Base-by-base conservation (phyloP, 257 asterid species). In the Solanum dulcamara region DNA sequence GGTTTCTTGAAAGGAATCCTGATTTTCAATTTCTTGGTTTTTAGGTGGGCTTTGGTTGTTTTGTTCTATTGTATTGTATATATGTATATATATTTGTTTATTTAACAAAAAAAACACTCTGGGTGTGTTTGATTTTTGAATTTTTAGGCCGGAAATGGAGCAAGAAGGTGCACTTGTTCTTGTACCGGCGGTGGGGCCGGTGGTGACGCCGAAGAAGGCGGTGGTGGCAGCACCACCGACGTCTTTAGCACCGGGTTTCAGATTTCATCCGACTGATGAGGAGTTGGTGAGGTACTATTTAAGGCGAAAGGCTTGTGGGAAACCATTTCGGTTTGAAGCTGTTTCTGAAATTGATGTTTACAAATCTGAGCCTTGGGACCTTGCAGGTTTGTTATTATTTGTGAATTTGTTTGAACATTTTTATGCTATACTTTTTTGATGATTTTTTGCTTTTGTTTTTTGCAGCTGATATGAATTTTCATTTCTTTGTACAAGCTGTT, bases 361-460 rank as follows among this genome's bases (percentile, higher is more conserved):
- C 92, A 96, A 96, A 96, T 96, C 99, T 85, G 99, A 96, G 89
- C 99, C 99, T 0, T 96, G 98, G 95, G 96, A 96, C 86, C 97
- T 96, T 85, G 93, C 95, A 84, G 92, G 99, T 95, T 83, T 84
- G 83, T 72, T 1, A 8, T 22, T 81, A 59, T 82, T 32, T 32
- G 74, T 51, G 22, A 53, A 11, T 84, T 7, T 70, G n/a, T 84
- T 7, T 67, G 5, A 85, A 44, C 37, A 10, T 33, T 48, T 35
- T 35, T 37, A 24, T 81, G 81, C 6, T 84, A 4, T 85, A 72
- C 51, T 85, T 81, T 88, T 81, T 18, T 53, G 28, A 46, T 83
- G 59, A n/a, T n/a, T n/a, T n/a, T n/a, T n/a, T 35, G 2, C 60
- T 84, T 17, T 5, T 85, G 55, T 30, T 8, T 40, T 60, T 26